Base-by-base conservation (phyloP, 306 rosid genomes). In the Gillenia trifoliata region DNA sequence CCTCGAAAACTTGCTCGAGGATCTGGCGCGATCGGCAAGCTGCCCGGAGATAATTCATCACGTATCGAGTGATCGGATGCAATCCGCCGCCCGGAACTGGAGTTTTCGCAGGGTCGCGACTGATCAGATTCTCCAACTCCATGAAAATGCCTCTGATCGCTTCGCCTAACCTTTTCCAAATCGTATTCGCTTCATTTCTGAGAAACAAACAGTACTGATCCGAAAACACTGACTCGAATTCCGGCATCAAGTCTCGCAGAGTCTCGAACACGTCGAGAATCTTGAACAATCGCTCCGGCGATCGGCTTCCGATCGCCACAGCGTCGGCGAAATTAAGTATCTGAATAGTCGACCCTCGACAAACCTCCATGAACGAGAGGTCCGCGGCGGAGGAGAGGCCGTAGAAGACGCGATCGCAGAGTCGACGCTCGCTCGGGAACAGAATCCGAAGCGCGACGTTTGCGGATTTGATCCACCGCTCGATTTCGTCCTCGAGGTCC, bases 111-210 rank as follows among this genome's bases (percentile, higher is more conserved):
- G 99, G 98, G 65, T 94, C 99, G 0, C 93, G 89, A 22, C 93
- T 90, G 66, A 94, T 94, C 72, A 92, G 74, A 86, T 94, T 94
- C 87, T 94, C 98, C 73, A 94, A 77, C 62, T 94, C 99, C 99
- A 94, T 89, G 76, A 94, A 92, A 79, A 92, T 90, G 0, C 98
- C 96, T 40, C 87, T 82, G 12, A 92, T 88, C 12, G 99, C 89
- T 74, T 92, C 97, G 45, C 98, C 98, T 34, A 92, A 72, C 33
- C 98, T 86, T 77, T 92, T 92, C 97, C 98, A 92, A 31, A 94
- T 94, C 1, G 96, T 86, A 20, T 87, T 59, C 0, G 92, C 92
- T 73, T 94, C 98, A 36, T 92, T 92, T 70, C 96, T 81, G 43
- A 94, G 84, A 5, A 83, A 79, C 77, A 85, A 68, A 25, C 96